phyloP scores from a whole-genome alignment of 2,329 filamentous ascomycete species.

The Cercospora brassicicola region DNA sequence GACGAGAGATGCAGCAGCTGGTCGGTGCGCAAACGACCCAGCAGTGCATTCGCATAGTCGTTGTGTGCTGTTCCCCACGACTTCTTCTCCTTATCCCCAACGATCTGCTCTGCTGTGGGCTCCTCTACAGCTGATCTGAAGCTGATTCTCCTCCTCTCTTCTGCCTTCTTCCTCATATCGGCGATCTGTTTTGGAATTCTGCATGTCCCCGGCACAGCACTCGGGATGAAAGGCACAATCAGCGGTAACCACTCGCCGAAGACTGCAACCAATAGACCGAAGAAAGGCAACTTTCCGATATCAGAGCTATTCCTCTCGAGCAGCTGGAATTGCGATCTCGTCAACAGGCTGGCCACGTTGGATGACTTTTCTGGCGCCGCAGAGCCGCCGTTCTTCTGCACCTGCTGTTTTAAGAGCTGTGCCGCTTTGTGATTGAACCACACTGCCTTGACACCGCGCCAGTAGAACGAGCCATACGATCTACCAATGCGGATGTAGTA shows the following conservation, averaged over 20 bases:
- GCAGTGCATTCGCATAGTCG: slow-evolving; percentile 19
- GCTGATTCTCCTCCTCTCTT: slow-evolving; percentile 54
- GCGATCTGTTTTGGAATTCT: slow-evolving; percentile 74
- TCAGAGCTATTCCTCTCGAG: slow-evolving; percentile 69
- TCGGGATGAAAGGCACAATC: slow-evolving; percentile 68
- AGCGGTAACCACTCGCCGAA: slow-evolving; percentile 87
- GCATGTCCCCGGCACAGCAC: slow-evolving; percentile 77
- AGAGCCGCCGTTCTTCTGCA: slow-evolving; percentile 34
- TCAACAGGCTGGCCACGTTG: slow-evolving; percentile 41
- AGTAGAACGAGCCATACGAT: slow-evolving; percentile 83
- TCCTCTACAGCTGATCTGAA: slow-evolving; percentile 64
- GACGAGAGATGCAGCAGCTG: slow-evolving; percentile 46
- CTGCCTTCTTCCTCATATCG: slow-evolving; percentile 55
- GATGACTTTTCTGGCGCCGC: neutral
- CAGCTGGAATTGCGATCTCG: slow-evolving; percentile 70
- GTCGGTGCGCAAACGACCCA: slow-evolving; percentile 36
- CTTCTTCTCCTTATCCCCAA: slow-evolving; percentile 47
- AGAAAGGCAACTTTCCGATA: slow-evolving; percentile 72
- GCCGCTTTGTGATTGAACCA: slow-evolving; percentile 61
- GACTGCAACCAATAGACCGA: slow-evolving; percentile 71
- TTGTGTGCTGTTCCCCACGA: slow-evolving; percentile 41
- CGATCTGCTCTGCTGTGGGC: slow-evolving; percentile 62
- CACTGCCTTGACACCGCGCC: slow-evolving; percentile 74
- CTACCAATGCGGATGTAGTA: slow-evolving; percentile 67
- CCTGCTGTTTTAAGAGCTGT: slow-evolving; percentile 49